Evolutionary conservation across 768 basidiomycete genomes (phyloP).

Genomic region (Naematelia aurantialba): DNA sequence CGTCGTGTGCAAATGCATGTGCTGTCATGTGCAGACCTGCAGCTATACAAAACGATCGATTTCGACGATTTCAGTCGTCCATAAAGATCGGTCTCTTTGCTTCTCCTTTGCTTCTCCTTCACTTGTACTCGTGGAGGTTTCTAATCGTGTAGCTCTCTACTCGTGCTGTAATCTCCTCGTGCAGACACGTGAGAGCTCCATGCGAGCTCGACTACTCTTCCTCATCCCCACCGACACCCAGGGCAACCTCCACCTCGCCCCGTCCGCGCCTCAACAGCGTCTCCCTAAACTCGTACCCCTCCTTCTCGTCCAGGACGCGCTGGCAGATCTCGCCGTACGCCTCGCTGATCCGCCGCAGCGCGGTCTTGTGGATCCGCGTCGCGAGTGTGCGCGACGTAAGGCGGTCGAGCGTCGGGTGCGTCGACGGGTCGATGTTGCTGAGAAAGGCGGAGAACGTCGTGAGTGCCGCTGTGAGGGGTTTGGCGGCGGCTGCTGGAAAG

Average conservation of each 20-base stretch:
- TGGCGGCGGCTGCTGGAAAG: conserved; percentile 63
- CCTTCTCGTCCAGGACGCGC: conserved; percentile 68
- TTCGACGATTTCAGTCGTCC: too few relatives aligned
- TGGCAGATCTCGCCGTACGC: conserved; percentile 73
- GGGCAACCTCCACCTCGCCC: conserved; percentile 45
- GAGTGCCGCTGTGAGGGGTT: conserved; percentile 63
- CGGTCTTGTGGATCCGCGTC: conserved; percentile 68
- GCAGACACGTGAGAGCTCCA: not conserved
- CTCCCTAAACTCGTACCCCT: conserved; percentile 84
- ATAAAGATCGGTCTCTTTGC: too few relatives aligned
- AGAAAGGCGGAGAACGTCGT: conserved; percentile 74
- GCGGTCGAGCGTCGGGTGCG: conserved; percentile 72
- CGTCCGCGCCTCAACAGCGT: conserved; percentile 67
- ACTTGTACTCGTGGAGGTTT: too few relatives aligned
- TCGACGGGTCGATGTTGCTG: conserved; percentile 67
- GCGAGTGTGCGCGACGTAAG: conserved; percentile 67
- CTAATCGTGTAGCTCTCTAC: too few relatives aligned
- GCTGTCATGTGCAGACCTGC: too few relatives aligned
- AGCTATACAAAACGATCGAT: too few relatives aligned
- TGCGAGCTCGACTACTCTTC: not conserved
- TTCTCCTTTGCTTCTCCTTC: too few relatives aligned
- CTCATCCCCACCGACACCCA: conserved; percentile 23
- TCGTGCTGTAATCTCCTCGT: not conserved
- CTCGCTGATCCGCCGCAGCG: conserved; percentile 63
- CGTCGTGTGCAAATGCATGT: too few relatives aligned